These are phyloP conservation scores for Haplosporangium sp. DNA, from an alignment of 371 early-diverging fungal genomes.

Conservation along the genomic window DNA sequence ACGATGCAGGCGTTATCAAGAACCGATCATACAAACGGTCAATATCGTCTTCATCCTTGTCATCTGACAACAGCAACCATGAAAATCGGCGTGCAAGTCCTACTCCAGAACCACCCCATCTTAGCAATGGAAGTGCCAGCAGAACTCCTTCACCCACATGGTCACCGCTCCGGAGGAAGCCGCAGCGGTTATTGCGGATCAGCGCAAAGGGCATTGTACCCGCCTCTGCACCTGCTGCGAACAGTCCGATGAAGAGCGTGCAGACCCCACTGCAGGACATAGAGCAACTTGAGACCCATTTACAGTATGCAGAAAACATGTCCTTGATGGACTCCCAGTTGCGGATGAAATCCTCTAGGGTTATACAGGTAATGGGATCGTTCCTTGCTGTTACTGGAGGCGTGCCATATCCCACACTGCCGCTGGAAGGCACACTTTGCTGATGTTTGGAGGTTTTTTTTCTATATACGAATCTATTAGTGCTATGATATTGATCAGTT, in stretches of 20 bases:
- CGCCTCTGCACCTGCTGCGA: constrained; percentile 25
- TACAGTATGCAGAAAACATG: constrained; percentile 38
- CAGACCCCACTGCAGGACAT: constrained; percentile 23
- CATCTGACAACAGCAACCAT: background rate
- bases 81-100: background rate
- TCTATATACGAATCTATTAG: constrained; percentile 5
- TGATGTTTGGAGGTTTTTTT: background rate
- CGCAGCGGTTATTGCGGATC: constrained; percentile 43
- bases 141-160: constrained; percentile 1
- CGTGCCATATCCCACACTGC: too few relatives aligned
- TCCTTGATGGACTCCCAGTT: constrained; percentile 42
- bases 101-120: background rate
- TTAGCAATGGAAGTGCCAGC: background rate
- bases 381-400: background rate
- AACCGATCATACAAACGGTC: constrained; percentile 6
- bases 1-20: constrained; percentile 34
- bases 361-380: constrained; percentile 29
- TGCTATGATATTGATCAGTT: constrained; percentile 43
- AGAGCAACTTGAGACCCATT: constrained; percentile 24
- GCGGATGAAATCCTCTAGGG: constrained; percentile 26
- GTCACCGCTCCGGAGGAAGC: constrained; percentile 30
- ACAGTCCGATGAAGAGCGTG: background rate
- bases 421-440: background rate
- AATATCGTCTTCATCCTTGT: background rate
- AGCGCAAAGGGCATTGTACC: constrained; percentile 39